Percentiles rank a stretch among this genome's conserved stretches.
These are phyloP conservation scores for Verticillium tricorpus DNA, from an alignment of 2,329 filamentous ascomycete genomes.

Conservation along the genomic window DNA sequence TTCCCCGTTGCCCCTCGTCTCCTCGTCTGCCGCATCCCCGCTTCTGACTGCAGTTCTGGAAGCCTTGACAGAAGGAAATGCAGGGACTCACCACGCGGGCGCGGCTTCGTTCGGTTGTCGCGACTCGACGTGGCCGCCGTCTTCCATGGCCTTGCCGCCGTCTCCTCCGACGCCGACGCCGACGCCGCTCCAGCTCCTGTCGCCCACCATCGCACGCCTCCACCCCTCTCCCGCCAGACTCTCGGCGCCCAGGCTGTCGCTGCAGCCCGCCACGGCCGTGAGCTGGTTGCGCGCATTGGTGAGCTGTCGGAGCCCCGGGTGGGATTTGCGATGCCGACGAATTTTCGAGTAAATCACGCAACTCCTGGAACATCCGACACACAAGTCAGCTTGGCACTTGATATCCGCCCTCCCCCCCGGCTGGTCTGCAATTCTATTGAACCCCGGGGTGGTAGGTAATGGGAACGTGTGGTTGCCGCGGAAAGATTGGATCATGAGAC, in stretches of 20 bases:
- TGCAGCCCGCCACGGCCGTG: neutral
- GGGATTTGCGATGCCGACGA: slow-evolving; percentile 1
- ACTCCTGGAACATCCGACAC: slow-evolving; percentile 1
- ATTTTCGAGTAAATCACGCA: slow-evolving; percentile 2
- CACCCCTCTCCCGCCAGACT: neutral
- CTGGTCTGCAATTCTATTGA: neutral
- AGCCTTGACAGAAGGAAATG: neutral
- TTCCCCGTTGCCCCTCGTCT: slow-evolving; percentile 1
- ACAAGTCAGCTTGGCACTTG: neutral
- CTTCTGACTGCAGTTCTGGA: neutral
- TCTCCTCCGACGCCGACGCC: neutral
- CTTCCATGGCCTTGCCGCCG: neutral
- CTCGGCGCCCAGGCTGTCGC: slow-evolving; percentile 3
- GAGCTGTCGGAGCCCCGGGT: neutral
- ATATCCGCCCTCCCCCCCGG: neutral
- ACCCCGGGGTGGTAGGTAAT: neutral
- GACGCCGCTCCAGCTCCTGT: neutral
- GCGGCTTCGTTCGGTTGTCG: neutral
- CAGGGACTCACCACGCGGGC: neutral
- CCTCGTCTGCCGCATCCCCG: neutral
- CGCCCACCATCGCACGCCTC: neutral
- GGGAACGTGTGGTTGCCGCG: neutral
- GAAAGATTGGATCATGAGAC: neutral
- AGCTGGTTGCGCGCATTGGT: slow-evolving; percentile 4
- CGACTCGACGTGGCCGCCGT: neutral